Conservation (phyloP, 805 yeast species). For the Ogataea sp. region DNA sequence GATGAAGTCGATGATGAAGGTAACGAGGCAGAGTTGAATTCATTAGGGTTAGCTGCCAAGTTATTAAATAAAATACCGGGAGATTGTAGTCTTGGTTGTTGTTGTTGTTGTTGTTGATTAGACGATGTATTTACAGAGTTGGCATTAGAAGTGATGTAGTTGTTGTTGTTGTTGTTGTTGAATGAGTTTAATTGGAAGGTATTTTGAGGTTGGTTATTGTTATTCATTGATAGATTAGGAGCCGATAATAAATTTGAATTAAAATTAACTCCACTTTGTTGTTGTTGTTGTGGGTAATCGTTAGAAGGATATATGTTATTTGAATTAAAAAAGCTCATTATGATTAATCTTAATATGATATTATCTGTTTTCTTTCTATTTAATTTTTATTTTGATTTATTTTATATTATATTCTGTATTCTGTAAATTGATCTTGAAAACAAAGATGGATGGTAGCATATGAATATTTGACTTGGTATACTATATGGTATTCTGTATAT, state of each 20-base stretch:
- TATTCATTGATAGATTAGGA: too few relatives aligned
- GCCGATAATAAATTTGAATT: not conserved
- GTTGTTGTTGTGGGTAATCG: not conserved
- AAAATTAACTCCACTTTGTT: not conserved
- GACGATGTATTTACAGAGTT: too few relatives aligned
- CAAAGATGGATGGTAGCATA: not conserved
- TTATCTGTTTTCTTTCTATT: too few relatives aligned
- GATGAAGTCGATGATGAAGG: conserved; percentile 12
- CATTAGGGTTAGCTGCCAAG: not conserved
- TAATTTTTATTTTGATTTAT: too few relatives aligned
- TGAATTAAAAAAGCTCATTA: not conserved
- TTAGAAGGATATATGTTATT: not conserved
- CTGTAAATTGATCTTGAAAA: too few relatives aligned
- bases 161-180: not conserved
- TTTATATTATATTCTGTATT: too few relatives aligned
- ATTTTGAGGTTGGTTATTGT: not conserved
- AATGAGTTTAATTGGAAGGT: too few relatives aligned
- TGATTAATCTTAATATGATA: too few relatives aligned
- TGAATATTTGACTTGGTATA: not conserved
- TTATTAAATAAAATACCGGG: conserved; percentile 11
- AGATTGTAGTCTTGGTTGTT: conserved; percentile 5
- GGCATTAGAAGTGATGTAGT: too few relatives aligned
- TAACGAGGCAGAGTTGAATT: conserved; percentile 4
- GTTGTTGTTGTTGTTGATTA: not conserved
- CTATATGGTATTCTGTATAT: too few relatives aligned